Conservation (phyloP, 371 early-diverging fungal species). For the Rhizomucor miehei region DNA sequence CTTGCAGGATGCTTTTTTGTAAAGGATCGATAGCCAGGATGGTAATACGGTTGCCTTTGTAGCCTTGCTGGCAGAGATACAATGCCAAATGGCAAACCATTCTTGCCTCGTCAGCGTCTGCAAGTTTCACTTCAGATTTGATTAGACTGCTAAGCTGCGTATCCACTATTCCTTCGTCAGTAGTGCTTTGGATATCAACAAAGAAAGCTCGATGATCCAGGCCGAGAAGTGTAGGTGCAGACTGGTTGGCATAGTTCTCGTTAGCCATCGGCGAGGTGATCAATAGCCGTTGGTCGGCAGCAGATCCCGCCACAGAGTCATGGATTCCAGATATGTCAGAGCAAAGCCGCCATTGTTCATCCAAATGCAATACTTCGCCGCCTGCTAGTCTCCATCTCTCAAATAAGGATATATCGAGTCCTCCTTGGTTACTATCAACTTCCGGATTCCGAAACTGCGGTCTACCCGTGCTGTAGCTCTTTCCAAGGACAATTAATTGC, state of each 20-base stretch:
- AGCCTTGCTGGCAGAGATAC: constrained; percentile 35
- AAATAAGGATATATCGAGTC: constrained; percentile 29
- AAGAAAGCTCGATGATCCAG: constrained; percentile 24
- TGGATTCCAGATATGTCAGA: constrained; percentile 15
- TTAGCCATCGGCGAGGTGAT: constrained; percentile 18
- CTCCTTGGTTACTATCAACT: constrained; percentile 13
- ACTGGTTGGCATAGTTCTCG: constrained; percentile 7
- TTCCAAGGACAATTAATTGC: constrained; percentile 37
- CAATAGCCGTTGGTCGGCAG: not conserved
- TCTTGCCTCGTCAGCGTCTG: constrained; percentile 29
- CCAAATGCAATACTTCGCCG: constrained; percentile 19
- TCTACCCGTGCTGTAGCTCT: constrained; percentile 4
- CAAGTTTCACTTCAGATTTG: constrained; percentile 4
- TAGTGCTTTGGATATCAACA: constrained; percentile 14
- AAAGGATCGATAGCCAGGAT: constrained; percentile 17
- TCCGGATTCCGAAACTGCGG: constrained; percentile 10
- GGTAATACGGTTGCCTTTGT: constrained; percentile 10
- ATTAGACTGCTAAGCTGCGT: not conserved
- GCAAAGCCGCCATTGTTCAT: constrained; percentile 48
- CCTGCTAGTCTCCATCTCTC: constrained; percentile 34
- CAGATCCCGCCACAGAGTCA: constrained; percentile 4
- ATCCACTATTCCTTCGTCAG: not conserved
- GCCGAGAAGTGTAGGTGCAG: constrained; percentile 13
- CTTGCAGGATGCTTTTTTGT: constrained; percentile 25
- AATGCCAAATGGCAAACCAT: constrained; percentile 28